These are phyloP conservation scores for Bigelowiella natans DNA, from an alignment of 78 protist species.

Conservation along the genomic window DNA sequence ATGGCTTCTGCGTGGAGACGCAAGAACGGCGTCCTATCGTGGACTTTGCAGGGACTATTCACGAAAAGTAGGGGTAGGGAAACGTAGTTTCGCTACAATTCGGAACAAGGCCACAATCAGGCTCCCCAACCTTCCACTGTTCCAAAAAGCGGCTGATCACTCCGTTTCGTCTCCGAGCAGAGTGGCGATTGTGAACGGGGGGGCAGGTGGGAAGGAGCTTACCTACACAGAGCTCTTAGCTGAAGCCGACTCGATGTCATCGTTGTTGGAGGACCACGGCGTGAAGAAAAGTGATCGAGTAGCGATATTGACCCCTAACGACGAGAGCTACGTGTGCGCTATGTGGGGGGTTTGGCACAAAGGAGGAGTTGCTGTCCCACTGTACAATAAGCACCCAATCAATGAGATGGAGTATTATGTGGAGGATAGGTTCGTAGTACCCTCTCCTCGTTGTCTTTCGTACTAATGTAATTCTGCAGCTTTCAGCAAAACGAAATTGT, in stretches of 20 bases:
- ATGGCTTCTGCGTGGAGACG: no score
- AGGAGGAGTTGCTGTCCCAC: background rate
- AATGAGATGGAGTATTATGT: background rate
- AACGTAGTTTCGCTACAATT: no score
- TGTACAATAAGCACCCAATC: background rate
- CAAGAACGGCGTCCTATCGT: no score
- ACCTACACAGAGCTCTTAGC: background rate
- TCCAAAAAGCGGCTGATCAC: background rate
- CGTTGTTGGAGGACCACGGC: background rate
- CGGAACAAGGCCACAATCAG: no score
- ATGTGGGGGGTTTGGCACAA: background rate
- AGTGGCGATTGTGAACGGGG: no score
- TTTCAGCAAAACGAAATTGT: background rate
- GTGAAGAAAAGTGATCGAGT: background rate
- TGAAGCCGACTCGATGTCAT: background rate
- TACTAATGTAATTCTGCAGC: no score
- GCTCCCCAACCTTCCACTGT: background rate
- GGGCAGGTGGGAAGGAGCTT: no score
- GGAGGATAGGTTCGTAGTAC: no score
- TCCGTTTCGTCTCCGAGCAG: background rate
- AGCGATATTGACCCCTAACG: background rate
- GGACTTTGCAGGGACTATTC: no score
- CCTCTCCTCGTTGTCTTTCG: no score
- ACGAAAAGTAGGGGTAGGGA: no score
- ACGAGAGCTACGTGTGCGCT: background rate